These are phyloP conservation scores for Rostrohypoxylon terebratum DNA, from an alignment of 495 filamentous ascomycete species.

Conservation along the genomic window DNA sequence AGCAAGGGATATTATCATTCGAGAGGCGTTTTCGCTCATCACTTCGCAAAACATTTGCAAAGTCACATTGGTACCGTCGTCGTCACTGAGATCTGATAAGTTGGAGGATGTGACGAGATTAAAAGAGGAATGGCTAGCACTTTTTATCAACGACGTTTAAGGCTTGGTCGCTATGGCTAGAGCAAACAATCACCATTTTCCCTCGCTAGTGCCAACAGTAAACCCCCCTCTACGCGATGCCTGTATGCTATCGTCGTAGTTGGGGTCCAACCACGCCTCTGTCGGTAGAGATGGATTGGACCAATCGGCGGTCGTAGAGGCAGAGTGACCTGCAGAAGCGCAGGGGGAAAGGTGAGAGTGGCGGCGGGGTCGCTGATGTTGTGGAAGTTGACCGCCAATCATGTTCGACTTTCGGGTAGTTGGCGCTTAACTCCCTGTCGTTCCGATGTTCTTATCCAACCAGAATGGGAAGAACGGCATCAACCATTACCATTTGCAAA, in stretches of 20 bases:
- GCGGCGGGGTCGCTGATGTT: conserved; percentile 41
- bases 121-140: conserved; percentile 37
- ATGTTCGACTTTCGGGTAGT: conserved; percentile 25
- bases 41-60: conserved; percentile 13
- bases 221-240: not conserved
- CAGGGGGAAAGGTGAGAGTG: conserved; percentile 27
- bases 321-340: conserved; percentile 41
- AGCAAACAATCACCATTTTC: conserved; percentile 15
- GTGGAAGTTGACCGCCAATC: conserved; percentile 36
- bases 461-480: conserved; percentile 42
- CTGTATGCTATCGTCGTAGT: conserved; percentile 14
- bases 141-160: conserved; percentile 32
- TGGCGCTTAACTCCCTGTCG: conserved; percentile 46
- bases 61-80: conserved; percentile 23
- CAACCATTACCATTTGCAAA: conserved; percentile 26
- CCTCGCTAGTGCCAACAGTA: conserved; percentile 16
- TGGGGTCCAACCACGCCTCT: conserved; percentile 21
- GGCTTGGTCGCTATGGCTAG: conserved; percentile 13
- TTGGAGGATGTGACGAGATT: conserved; percentile 30
- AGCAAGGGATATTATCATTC: not conserved
- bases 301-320: conserved; percentile 41
- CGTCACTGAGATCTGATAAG: conserved; percentile 4
- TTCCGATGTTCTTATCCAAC: conserved; percentile 36
- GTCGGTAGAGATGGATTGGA: conserved; percentile 14
- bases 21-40: conserved; percentile 3